Conservation (phyloP, 2,329 filamentous ascomycete genomes). For the Didymella sp. region DNA sequence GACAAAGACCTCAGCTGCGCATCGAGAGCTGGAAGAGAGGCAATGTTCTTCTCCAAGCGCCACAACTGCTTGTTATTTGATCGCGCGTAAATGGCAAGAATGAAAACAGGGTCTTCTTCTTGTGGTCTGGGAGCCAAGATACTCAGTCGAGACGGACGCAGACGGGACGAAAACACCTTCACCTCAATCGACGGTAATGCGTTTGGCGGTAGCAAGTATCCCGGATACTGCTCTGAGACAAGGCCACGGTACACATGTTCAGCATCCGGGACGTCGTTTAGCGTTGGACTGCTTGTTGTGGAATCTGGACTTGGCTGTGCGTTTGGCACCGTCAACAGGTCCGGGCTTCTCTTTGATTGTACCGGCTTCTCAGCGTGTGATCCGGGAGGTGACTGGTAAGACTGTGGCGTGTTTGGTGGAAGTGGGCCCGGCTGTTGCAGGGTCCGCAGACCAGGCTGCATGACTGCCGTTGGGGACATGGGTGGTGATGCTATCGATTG, state of each 20-base stretch:
- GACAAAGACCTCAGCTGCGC: slow-evolving; percentile 76
- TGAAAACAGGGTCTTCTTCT: slow-evolving; percentile 94
- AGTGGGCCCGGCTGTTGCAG: slow-evolving; percentile 76
- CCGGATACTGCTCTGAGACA: slow-evolving; percentile 84
- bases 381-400: slow-evolving; percentile 62
- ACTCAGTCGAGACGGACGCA: slow-evolving; percentile 89
- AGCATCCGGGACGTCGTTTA: slow-evolving; percentile 43
- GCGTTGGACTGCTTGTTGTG: slow-evolving; percentile 34
- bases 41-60: slow-evolving; percentile 91
- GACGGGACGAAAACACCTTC: slow-evolving; percentile 89
- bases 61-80: slow-evolving; percentile 81
- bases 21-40: slow-evolving; percentile 81
- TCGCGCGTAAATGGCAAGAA: slow-evolving; percentile 81
- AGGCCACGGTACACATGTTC: slow-evolving; percentile 75
- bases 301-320: slow-evolving; percentile 45
- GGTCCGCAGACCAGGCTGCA: slow-evolving; percentile 71
- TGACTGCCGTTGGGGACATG: slow-evolving; percentile 67
- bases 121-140: slow-evolving; percentile 78
- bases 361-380: slow-evolving; percentile 48
- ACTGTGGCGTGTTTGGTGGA: slow-evolving; percentile 71
- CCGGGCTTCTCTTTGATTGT: slow-evolving; percentile 38
- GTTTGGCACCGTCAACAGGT: slow-evolving; percentile 40
- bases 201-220: slow-evolving; percentile 84
- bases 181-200: slow-evolving; percentile 85
- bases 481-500: slow-evolving; percentile 69